A percentile compares a stretch with the other conserved stretches of the same genome.
Conservation (phyloP, 2,329 filamentous ascomycete genomes). For the Leptographium radiaticola region DNA sequence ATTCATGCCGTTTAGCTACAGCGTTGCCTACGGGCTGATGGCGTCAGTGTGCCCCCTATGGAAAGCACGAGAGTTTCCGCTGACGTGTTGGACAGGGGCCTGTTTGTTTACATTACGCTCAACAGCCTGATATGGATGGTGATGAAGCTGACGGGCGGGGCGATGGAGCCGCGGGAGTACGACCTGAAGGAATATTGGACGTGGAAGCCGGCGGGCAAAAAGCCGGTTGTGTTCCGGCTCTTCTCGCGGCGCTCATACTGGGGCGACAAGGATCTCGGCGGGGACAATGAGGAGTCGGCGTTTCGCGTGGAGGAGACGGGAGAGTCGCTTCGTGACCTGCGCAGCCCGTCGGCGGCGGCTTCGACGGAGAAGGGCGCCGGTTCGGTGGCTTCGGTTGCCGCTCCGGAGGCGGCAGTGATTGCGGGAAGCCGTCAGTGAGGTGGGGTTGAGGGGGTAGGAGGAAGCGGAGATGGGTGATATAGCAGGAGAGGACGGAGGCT, state of each 20-base stretch:
- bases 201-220: conserved; percentile 33
- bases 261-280: conserved; percentile 11
- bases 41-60: conserved; percentile 32
- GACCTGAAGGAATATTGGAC: conserved; percentile 44
- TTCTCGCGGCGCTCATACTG: conserved; percentile 16
- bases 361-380: conserved; percentile 1
- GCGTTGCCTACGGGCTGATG: conserved; percentile 64
- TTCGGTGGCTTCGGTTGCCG: background rate
- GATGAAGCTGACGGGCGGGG: conserved; percentile 28
- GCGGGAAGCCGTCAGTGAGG: background rate
- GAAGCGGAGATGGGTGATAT: too few species aligned
- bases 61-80: background rate
- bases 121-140: conserved; percentile 32
- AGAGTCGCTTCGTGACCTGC: conserved; percentile 6
- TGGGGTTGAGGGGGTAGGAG: background rate
- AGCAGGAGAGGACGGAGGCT: too few species aligned
- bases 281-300: conserved; percentile 4
- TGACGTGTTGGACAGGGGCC: conserved; percentile 22
- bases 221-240: conserved; percentile 33
- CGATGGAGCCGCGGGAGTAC: conserved; percentile 35
- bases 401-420: conserved; percentile 3
- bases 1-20: conserved; percentile 69
- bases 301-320: conserved; percentile 5
- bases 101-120: conserved; percentile 41
- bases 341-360: background rate